A percentile compares a stretch with the other conserved stretches of the same genome.
Conservation (phyloP, 805 yeast species). For the Saturnispora mendoncae region DNA sequence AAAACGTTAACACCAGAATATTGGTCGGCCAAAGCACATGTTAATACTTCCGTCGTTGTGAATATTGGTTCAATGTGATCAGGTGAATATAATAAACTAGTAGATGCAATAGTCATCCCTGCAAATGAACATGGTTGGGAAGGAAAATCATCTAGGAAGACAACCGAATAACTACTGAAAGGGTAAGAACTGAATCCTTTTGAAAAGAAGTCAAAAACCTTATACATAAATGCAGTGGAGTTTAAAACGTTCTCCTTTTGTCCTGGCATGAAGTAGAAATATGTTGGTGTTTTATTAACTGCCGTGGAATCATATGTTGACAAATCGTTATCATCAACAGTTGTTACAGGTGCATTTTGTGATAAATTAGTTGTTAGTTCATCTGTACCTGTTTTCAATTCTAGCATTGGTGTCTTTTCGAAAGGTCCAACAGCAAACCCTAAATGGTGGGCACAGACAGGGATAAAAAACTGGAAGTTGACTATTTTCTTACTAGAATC, state of each 20-base stretch:
- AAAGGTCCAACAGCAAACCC: constrained; percentile 95
- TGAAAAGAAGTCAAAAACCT: constrained; percentile 74
- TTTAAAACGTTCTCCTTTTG: constrained; percentile 49
- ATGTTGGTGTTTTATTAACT: constrained; percentile 40
- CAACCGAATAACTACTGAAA: constrained; percentile 68
- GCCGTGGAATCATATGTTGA: constrained; percentile 15
- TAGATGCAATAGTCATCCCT: constrained; percentile 57
- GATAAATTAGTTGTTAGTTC: constrained; percentile 18
- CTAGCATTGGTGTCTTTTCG: constrained; percentile 48
- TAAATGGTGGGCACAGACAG: constrained; percentile 87
- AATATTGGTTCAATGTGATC: constrained; percentile 72
- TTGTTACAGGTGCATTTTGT: constrained; percentile 23
- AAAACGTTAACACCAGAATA: constrained; percentile 92
- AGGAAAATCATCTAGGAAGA: constrained; percentile 56
- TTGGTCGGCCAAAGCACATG: constrained; percentile 71
- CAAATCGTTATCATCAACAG: constrained; percentile 11
- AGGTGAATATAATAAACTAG: constrained; percentile 60
- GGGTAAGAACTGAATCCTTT: constrained; percentile 92
- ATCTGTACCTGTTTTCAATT: constrained; percentile 28
- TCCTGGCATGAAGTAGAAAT: constrained; percentile 57
- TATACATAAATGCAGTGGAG: constrained; percentile 65
- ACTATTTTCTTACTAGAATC: constrained; percentile 70
- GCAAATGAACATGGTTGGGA: constrained; percentile 55
- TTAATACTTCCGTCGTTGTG: constrained; percentile 53
- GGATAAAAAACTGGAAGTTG: constrained; percentile 69